phyloP scores from a whole-genome alignment of 2,329 filamentous ascomycete species.

The Coleophoma eucalyptorum region DNA sequence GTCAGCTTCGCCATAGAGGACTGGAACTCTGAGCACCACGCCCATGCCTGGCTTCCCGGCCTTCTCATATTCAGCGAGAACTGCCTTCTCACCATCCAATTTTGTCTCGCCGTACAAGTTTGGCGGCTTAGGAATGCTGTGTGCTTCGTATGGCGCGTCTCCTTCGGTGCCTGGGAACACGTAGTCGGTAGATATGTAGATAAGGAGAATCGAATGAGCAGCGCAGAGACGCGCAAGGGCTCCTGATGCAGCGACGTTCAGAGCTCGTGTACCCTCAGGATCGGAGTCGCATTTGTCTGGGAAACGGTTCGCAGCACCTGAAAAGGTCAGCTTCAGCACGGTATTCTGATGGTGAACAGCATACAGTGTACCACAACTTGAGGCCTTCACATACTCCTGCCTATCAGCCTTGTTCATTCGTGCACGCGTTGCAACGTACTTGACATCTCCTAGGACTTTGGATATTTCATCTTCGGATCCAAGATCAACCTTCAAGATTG shows the following conservation, averaged over 20 bases:
- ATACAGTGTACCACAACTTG: conserved; percentile 78
- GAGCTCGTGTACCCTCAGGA: conserved; percentile 66
- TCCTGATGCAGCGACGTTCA: conserved; percentile 72
- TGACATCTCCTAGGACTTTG: conserved; percentile 46
- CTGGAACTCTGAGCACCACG: conserved; percentile 74
- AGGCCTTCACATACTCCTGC: conserved; percentile 46
- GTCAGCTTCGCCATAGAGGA: conserved; percentile 77
- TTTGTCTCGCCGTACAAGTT: conserved; percentile 80
- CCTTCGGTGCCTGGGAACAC: conserved; percentile 71
- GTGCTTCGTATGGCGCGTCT: conserved; percentile 77
- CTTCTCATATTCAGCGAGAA: conserved; percentile 55
- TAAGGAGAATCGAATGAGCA: conserved; percentile 55
- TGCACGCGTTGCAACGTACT: conserved; percentile 37
- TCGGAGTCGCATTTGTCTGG: conserved; percentile 82
- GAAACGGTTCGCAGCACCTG: conserved; percentile 82
- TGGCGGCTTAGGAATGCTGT: conserved; percentile 61
- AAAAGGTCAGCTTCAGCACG: conserved; percentile 2
- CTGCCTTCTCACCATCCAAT: conserved; percentile 65
- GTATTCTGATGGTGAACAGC: conserved; percentile 20
- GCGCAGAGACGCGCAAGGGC: conserved; percentile 64
- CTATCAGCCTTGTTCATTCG: conserved; percentile 9
- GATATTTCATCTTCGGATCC: conserved; percentile 37
- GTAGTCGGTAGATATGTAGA: conserved; percentile 83
- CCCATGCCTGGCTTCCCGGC: conserved; percentile 49
- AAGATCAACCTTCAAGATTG: conserved; percentile 46